Evolutionary conservation across 345 rosid species (phyloP).

Genomic region (Zanthoxylum bungeanum): DNA sequence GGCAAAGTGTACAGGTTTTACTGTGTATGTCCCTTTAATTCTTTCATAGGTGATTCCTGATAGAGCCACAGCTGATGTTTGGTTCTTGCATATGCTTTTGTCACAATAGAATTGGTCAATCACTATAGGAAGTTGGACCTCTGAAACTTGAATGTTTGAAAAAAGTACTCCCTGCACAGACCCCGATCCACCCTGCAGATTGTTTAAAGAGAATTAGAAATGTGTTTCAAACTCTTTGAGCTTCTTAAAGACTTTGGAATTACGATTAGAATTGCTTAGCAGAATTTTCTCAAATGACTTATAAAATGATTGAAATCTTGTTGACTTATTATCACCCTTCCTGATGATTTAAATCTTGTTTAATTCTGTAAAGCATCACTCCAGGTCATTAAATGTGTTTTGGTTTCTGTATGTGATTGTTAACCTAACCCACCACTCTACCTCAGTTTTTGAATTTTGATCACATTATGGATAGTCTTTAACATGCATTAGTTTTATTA

Average conservation of each 20-base stretch:
- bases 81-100: slow-evolving; percentile 66
- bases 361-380: background rate
- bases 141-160: slow-evolving; percentile 89
- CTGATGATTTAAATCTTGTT: background rate
- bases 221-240: background rate
- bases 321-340: background rate
- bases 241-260: background rate
- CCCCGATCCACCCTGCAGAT: slow-evolving; percentile 89
- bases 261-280: background rate
- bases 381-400: background rate
- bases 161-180: slow-evolving; percentile 83
- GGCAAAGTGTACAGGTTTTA: slow-evolving; percentile 86
- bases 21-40: slow-evolving; percentile 86
- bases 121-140: slow-evolving; percentile 85
- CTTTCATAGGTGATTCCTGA: slow-evolving; percentile 84
- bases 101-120: slow-evolving; percentile 95
- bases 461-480: background rate
- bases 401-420: background rate
- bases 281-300: background rate
- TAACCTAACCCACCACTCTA: background rate
- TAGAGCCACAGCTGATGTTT: slow-evolving; percentile 75
- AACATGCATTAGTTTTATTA: background rate
- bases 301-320: background rate
- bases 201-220: too few species aligned
- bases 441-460: slow-evolving; percentile 11